Evolutionary conservation across 371 early-diverging fungal genomes (phyloP).

Genomic region (Paraphysoderma sedebokerense): DNA sequence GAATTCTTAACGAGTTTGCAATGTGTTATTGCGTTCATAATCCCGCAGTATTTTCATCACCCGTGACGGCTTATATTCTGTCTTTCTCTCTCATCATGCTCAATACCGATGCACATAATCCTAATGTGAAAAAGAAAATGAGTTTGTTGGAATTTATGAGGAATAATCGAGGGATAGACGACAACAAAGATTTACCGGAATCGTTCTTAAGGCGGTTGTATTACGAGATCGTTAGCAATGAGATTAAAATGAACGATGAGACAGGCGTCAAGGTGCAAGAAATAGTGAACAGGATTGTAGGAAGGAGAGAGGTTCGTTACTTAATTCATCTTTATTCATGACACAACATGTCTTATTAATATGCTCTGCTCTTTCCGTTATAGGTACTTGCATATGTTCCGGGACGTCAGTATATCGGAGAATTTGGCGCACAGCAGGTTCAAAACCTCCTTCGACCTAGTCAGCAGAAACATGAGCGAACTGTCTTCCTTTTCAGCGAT

Average conservation of each 20-base stretch:
- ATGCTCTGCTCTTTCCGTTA: background rate
- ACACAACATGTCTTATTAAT: background rate
- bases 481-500: conserved; percentile 1
- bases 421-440: conserved; percentile 1
- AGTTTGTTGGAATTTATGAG: conserved; percentile 3
- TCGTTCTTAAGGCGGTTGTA: background rate
- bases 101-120: conserved; percentile 11
- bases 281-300: background rate
- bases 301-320: background rate
- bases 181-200: conserved; percentile 2
- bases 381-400: too few relatives aligned
- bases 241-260: conserved; percentile 6
- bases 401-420: background rate
- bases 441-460: background rate
- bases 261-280: background rate
- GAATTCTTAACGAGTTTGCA: conserved; percentile 6
- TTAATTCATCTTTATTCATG: background rate
- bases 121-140: conserved; percentile 8
- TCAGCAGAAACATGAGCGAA: conserved; percentile 1
- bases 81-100: conserved; percentile 9
- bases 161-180: conserved; percentile 9
- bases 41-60: background rate
- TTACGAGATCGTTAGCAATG: background rate
- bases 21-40: conserved; percentile 1
- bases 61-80: conserved; percentile 6